These are phyloP conservation scores for Hirsutella thompsonii DNA, from an alignment of 2,329 filamentous ascomycete species.

Conservation along the genomic window DNA sequence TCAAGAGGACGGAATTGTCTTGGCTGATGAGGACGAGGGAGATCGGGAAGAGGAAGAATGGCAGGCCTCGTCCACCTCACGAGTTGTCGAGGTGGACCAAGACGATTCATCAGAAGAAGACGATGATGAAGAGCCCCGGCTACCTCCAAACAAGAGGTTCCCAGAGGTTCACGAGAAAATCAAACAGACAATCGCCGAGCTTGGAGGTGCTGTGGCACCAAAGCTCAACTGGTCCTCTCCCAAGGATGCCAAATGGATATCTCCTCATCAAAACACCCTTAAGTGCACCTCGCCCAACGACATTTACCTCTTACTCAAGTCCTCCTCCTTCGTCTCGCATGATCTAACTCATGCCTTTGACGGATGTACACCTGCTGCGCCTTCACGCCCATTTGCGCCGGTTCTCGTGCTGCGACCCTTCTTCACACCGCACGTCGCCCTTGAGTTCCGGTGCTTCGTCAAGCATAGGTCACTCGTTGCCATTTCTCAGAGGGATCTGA, in stretches of 20 bases:
- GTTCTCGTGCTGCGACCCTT: conserved; percentile 79
- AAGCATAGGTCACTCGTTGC: conserved; percentile 68
- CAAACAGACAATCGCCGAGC: conserved; percentile 61
- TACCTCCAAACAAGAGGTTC: conserved; percentile 45
- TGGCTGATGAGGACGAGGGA: conserved; percentile 55
- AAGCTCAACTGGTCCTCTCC: conserved; percentile 97
- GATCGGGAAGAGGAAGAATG: conserved; percentile 39
- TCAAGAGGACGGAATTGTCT: conserved; percentile 80
- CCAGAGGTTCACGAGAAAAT: conserved; percentile 66
- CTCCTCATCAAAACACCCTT: conserved; percentile 71
- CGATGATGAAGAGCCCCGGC: conserved; percentile 35
- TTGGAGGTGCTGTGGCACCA: conserved; percentile 77
- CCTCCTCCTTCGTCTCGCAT: conserved; percentile 86
- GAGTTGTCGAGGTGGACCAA: conserved; percentile 16
- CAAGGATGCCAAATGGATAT: conserved; percentile 92
- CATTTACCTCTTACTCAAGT: conserved; percentile 87
- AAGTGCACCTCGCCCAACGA: conserved; percentile 84
- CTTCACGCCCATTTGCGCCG: conserved; percentile 46
- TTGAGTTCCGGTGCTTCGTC: conserved; percentile 95
- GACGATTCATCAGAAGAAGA: conserved; percentile 34
- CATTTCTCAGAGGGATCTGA: conserved; percentile 79
- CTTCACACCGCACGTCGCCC: conserved; percentile 75
- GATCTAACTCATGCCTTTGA: conserved; percentile 91
- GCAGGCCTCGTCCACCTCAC: conserved; percentile 16
- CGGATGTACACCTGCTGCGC: conserved; percentile 35